A percentile compares a stretch with the other conserved stretches of the same genome.
phyloP scores from a whole-genome alignment of 2,329 filamentous ascomycete genomes.

The Penicillium hordei region DNA sequence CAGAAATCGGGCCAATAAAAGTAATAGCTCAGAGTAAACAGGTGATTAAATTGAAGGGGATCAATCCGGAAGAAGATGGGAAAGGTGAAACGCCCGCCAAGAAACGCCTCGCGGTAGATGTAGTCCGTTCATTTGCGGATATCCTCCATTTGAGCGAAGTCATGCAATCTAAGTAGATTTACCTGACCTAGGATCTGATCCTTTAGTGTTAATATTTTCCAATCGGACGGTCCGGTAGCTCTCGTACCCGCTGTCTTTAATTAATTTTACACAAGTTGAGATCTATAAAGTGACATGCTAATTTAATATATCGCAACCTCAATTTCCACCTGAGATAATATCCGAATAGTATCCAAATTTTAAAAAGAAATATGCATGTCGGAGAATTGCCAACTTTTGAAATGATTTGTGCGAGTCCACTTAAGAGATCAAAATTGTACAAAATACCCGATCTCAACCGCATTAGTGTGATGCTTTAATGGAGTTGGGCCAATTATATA shows the following conservation, averaged over 20 bases:
- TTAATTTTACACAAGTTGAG: not conserved
- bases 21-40: not conserved
- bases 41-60: not conserved
- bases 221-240: not conserved
- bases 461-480: constrained; percentile 1
- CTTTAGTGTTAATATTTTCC: not conserved
- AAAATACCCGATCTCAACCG: constrained; percentile 4
- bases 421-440: not conserved
- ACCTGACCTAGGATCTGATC: not conserved
- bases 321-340: not conserved
- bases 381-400: not conserved
- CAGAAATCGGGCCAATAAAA: not conserved
- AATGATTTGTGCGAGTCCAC: not conserved
- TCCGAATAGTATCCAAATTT: not conserved
- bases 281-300: not conserved
- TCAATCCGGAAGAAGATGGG: not conserved
- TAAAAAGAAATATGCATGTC: not conserved
- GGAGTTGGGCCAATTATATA: not conserved
- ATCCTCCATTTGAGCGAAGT: not conserved
- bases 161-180: not conserved
- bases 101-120: constrained; percentile 10
- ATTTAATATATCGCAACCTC: not conserved
- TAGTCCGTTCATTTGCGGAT: constrained; percentile 6
- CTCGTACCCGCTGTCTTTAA: not conserved
- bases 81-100: constrained; percentile 9